Evolutionary conservation across 306 rosid species (phyloP).

Genomic region (Pyrus pyrifolia): DNA sequence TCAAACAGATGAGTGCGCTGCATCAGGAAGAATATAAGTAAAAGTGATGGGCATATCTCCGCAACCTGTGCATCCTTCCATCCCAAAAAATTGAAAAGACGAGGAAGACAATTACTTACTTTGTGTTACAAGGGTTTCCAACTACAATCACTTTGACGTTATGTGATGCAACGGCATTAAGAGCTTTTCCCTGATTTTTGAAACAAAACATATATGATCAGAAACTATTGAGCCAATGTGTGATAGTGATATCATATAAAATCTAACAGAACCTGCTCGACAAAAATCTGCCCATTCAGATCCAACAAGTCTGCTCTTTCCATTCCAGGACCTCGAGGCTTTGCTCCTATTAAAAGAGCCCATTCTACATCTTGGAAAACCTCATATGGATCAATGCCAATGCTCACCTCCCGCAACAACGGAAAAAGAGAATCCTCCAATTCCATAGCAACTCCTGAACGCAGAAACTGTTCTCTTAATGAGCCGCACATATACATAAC

Average conservation of each 20-base stretch:
- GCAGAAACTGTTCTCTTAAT: background rate
- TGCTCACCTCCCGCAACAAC: slow-evolving; percentile 76
- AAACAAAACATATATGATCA: background rate
- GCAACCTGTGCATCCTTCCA: slow-evolving; percentile 1
- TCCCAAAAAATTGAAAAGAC: background rate
- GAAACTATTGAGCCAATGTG: slow-evolving; percentile 5
- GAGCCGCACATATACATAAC: background rate
- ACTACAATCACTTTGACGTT: slow-evolving; percentile 89
- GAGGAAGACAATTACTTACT: slow-evolving; percentile 39
- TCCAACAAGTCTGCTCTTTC: slow-evolving; percentile 86
- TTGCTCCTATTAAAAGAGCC: slow-evolving; percentile 95
- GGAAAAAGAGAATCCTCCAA: slow-evolving; percentile 94
- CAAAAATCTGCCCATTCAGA: slow-evolving; percentile 82
- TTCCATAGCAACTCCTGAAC: slow-evolving; percentile 97
- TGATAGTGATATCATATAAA: background rate
- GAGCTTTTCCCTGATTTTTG: slow-evolving; percentile 66
- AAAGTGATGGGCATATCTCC: slow-evolving; percentile 12
- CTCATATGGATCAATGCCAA: slow-evolving; percentile 83
- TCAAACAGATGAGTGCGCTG: slow-evolving; percentile 89
- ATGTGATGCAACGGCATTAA: slow-evolving; percentile 77
- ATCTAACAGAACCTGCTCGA: slow-evolving; percentile 57
- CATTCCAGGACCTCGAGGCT: slow-evolving; percentile 99
- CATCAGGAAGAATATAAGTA: slow-evolving; percentile 20
- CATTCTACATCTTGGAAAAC: slow-evolving; percentile 95
- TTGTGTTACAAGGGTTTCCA: slow-evolving; percentile 97